Base-by-base conservation (phyloP, 768 basidiomycete genomes). In the Kondoa malvinella region DNA sequence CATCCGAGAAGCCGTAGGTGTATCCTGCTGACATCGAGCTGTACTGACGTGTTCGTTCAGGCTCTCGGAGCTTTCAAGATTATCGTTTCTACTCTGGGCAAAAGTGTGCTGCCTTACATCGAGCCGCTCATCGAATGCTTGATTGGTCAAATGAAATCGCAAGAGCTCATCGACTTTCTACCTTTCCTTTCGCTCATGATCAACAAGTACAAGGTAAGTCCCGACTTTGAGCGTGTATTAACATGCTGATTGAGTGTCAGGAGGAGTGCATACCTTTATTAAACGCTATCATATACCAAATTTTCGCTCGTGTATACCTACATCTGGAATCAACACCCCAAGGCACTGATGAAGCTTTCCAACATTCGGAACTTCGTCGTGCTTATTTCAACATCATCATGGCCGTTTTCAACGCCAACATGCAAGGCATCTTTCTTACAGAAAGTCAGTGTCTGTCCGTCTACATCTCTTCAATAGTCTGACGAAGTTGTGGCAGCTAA, bases 101-200 rank as follows among this genome's bases (percentile, higher is more conserved):
- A 87, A 4, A 85, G 83, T 40, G 86, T 94, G 64, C 88, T 91
- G 0, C 85, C 87, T 71, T 85, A 86, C 71, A 91, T 97, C 57
- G 90, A 92, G 1, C 81, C 86, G 27, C 81, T 99, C 59, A 96
- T 96, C 85, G 81, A 83, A 58, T 87, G 88, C 75, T 83, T 97
- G n/a, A 83, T 97, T 64, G 83, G 85, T 1, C 88, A 94, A 72
- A 92, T 92, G 74, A 90, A 95, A 71, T 87, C 91, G 0, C 83
- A 86, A 4, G 95, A 99, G 77, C 80, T 99, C 67, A 86, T 87
- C 31, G 95, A 99, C 75, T 94, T 97, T 74, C 86, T 97, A 82
- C 87, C 86, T 74, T 97, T 99, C 80, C 87, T 99, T 66, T 87
- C 87, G 4, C 80, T 95, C 8, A 80, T 96, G 65, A 86, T 92